These are phyloP conservation scores for Aeminium ludgeri DNA, from an alignment of 495 filamentous ascomycete genomes.

Conservation along the genomic window DNA sequence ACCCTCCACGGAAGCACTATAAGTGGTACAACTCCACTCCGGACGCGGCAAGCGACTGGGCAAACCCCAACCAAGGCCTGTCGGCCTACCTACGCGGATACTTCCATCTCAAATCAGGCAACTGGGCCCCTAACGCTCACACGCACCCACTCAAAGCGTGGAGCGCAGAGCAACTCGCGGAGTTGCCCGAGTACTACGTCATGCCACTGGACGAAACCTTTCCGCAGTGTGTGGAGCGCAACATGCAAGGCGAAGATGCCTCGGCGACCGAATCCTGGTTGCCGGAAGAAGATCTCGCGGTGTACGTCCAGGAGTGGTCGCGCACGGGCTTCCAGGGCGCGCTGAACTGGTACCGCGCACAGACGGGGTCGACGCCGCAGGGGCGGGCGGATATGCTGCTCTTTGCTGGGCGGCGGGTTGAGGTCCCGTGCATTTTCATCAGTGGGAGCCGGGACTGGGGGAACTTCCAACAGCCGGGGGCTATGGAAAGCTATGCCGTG, in stretches of 20 bases:
- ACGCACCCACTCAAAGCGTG: constrained; percentile 37
- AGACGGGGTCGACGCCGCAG: constrained; percentile 33
- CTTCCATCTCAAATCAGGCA: constrained; percentile 49
- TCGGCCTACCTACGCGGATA: constrained; percentile 46
- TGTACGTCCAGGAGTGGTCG: constrained; percentile 43
- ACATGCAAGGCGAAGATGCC: constrained; percentile 36
- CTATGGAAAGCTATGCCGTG: constrained; percentile 40
- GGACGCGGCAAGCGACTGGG: constrained; percentile 41
- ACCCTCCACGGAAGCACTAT: constrained; percentile 46
- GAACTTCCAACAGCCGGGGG: constrained; percentile 47
- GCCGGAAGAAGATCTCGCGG: constrained; percentile 34
- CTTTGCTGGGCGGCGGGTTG: constrained; percentile 46
- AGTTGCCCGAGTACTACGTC: constrained; percentile 51
- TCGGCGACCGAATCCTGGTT: constrained; percentile 32
- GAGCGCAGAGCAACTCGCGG: constrained; percentile 36
- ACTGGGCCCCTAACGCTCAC: constrained; percentile 38
- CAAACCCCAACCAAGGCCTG: constrained; percentile 34
- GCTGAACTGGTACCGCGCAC: constrained; percentile 51
- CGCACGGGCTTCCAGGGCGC: constrained; percentile 58
- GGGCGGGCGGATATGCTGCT: constrained; percentile 34
- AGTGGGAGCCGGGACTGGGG: constrained; percentile 49
- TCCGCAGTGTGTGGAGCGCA: constrained; percentile 34
- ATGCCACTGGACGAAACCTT: constrained; percentile 43
- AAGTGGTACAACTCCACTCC: constrained; percentile 51
- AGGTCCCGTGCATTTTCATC: constrained; percentile 43